Conservation (phyloP, 148 eudicot genomes). For the Silene conica region DNA sequence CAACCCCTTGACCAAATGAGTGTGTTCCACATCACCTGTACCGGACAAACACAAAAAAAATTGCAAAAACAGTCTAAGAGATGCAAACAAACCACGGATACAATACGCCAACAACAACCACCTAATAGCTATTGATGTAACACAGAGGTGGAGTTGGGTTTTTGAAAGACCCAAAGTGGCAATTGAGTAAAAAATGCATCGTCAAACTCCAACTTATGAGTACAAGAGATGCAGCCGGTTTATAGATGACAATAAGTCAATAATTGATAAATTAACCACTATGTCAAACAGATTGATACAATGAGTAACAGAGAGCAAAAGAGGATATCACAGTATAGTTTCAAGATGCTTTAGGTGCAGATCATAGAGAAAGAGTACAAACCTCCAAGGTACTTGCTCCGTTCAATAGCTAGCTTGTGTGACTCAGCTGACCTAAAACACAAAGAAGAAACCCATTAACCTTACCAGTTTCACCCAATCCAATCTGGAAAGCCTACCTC, state of each 20-base stretch:
- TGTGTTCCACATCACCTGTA: slow-evolving; percentile 98
- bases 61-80: neutral
- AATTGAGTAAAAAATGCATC: neutral
- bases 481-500: neutral
- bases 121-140: too few relatives aligned
- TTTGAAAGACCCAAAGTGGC: neutral
- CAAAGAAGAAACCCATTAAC: neutral
- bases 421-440: slow-evolving; percentile 70
- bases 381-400: slow-evolving; percentile 99
- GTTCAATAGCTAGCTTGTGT: slow-evolving; percentile 88
- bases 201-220: neutral
- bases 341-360: neutral
- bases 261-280: neutral
- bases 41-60: slow-evolving; percentile 15
- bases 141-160: neutral
- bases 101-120: neutral
- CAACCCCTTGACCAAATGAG: slow-evolving; percentile 97
- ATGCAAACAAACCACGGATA: neutral
- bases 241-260: neutral
- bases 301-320: neutral
- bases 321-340: neutral
- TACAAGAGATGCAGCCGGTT: neutral
- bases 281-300: neutral
- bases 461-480: slow-evolving; percentile 1
- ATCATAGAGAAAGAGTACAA: slow-evolving; percentile 14